Evolutionary conservation across 2,329 filamentous ascomycete genomes (phyloP), one percentile per base, ranked within the genome.

Genomic region (Tetracladium maxilliforme): DNA sequence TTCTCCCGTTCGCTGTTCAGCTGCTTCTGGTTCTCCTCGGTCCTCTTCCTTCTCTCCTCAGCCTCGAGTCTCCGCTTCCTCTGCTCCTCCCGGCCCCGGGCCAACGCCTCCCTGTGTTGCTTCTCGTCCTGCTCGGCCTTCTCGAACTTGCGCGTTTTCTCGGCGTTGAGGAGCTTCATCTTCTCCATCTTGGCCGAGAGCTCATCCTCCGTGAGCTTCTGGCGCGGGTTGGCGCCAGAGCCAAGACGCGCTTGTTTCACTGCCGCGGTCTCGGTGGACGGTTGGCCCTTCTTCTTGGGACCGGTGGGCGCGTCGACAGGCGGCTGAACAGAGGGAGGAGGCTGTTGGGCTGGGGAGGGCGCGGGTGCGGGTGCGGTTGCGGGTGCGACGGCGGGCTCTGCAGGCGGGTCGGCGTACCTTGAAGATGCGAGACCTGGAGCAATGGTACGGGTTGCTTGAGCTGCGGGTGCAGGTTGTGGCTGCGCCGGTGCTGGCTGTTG

Each of bases 131-230:
- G 61, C 49, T 77, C 67, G n/a, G 70, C 70, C 14, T 70, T 60
- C 2, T 64, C 65, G 40, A 78, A 70, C 1, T 68, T 67, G 7
- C 65, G 69, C 7, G 60, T 57, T 10, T 68, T 56, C 24, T 64
- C 58, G 6, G 62, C 64, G 26, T 73, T 75, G 29, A 71, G 65
- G 35, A 72, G 57, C 33, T 61, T 61, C 37, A 74, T 75, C 18
- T 58, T 56, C 6, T 63, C 67, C 31, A 79, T 64, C 32, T 68
- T 67, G 22, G 61, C 63, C 4, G 57, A 59, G 6, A 79, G 56
- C 43, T 78, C 64, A 33, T 61, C 65, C 40, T 77, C 71, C 3
- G 70, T 76, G 22, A 77, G 58, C 46, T 72, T 73, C 4, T 64
- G 62, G 45, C 68, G 48, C 24, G 54, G 54, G 3, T 61, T 33